These are phyloP conservation scores for Syzygium syzygioides DNA, from an alignment of 441 rosid genomes.

Conservation along the genomic window DNA sequence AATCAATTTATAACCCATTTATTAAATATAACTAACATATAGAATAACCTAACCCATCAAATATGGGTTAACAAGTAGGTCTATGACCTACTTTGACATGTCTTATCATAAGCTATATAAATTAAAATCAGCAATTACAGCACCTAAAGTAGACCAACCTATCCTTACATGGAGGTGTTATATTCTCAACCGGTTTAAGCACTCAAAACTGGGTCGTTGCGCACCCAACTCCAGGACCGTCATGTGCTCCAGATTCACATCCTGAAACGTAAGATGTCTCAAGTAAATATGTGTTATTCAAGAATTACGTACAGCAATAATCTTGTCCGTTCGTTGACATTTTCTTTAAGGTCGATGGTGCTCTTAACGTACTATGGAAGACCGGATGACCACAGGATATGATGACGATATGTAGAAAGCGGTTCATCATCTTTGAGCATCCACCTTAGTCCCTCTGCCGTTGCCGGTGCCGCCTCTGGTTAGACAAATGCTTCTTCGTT, in stretches of 20 bases:
- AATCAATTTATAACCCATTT: too few relatives aligned
- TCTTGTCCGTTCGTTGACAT: not conserved
- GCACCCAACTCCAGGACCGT: not conserved
- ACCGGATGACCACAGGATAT: not conserved
- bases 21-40: too few relatives aligned
- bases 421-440: not conserved
- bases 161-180: not conserved
- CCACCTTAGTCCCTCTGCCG: not conserved
- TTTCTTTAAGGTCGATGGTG: not conserved
- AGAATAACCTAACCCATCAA: too few relatives aligned
- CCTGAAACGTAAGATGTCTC: not conserved
- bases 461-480: not conserved
- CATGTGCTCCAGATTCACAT: not conserved
- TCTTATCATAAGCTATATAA: not conserved
- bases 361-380: not conserved
- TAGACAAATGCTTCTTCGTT: not conserved
- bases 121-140: not conserved
- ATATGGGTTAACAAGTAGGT: too few relatives aligned
- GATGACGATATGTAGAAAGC: not conserved
- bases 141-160: not conserved
- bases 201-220: not conserved
- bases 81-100: too few relatives aligned
- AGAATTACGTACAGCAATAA: not conserved
- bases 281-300: not conserved
- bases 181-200: not conserved